These are phyloP conservation scores for Dillenia suffruticosa DNA, from an alignment of 164 flowering plant genomes.

Conservation along the genomic window DNA sequence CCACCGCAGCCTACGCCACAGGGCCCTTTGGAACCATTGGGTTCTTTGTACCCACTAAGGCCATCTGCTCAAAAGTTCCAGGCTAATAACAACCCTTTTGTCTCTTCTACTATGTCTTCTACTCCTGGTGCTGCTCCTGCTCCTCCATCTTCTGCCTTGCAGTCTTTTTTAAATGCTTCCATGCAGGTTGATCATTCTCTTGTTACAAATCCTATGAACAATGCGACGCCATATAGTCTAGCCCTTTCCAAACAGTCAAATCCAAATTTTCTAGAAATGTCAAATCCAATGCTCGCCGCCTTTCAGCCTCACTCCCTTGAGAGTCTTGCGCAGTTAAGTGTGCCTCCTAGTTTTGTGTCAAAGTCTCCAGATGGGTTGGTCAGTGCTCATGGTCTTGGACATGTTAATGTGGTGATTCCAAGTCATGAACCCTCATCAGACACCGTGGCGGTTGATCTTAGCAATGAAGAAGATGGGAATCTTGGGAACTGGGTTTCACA, in stretches of 20 bases:
- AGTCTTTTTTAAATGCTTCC: too few relatives aligned
- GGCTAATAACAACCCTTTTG: constrained; percentile 7
- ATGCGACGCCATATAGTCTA: constrained; percentile 15
- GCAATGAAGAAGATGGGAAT: neutral
- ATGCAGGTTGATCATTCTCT: too few relatives aligned
- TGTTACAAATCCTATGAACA: constrained; percentile 15
- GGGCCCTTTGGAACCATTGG: constrained; percentile 6
- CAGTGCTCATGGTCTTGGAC: too few relatives aligned
- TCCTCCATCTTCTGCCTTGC: constrained; percentile 10
- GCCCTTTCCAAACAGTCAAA: constrained; percentile 18
- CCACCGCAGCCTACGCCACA: constrained; percentile 9
- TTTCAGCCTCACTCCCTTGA: constrained; percentile 30
- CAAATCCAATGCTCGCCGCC: constrained; percentile 28
- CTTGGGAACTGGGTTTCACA: too few relatives aligned
- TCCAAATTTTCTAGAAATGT: constrained; percentile 31
- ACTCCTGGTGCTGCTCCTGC: neutral
- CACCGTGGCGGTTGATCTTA: too few relatives aligned
- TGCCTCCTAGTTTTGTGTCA: constrained; percentile 12
- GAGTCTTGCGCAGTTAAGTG: constrained; percentile 8
- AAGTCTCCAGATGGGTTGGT: constrained; percentile 7
- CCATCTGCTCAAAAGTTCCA: constrained; percentile 46
- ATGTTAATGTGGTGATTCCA: too few relatives aligned
- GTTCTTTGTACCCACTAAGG: constrained; percentile 32
- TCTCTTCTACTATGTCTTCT: neutral
- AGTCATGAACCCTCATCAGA: too few relatives aligned